A percentile compares a stretch with the other conserved stretches of the same genome.
Evolutionary conservation across 2,329 filamentous ascomycete species (phyloP).

Genomic region (Monosporascus sp.): DNA sequence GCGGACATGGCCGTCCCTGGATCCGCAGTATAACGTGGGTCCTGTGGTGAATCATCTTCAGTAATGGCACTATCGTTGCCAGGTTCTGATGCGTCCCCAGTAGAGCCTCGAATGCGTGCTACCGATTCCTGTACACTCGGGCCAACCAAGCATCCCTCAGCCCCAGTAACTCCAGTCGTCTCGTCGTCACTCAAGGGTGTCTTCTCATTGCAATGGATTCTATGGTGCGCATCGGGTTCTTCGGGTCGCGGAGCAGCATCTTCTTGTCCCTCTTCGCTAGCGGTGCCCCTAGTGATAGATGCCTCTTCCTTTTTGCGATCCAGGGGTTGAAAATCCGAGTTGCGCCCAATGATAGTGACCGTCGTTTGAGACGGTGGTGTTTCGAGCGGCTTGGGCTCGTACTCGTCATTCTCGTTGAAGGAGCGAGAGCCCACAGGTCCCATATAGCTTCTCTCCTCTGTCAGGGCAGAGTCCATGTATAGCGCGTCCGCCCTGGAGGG

Average conservation of each 20-base stretch:
- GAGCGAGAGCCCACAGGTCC: constrained; percentile 23
- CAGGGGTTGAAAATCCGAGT: constrained; percentile 30
- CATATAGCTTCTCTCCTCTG: constrained; percentile 17
- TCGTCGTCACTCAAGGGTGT: constrained; percentile 14
- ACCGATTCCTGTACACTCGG: constrained; percentile 20
- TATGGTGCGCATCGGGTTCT: constrained; percentile 3
- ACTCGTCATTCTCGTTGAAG: constrained; percentile 30
- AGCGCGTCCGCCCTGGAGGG: constrained; percentile 15
- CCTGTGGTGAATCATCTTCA: constrained; percentile 15
- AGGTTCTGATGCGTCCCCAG: constrained; percentile 6
- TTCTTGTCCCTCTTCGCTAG: constrained; percentile 5
- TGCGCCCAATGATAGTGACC: constrained; percentile 44
- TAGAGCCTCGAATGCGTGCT: constrained; percentile 11
- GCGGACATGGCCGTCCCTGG: constrained; percentile 30
- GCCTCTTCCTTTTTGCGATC: constrained; percentile 5
- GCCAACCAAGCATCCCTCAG: constrained; percentile 25
- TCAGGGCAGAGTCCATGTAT: constrained; percentile 20
- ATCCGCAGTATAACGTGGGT: constrained; percentile 20
- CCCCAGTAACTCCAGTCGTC: constrained; percentile 21
- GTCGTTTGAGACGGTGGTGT: constrained; percentile 38
- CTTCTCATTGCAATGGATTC: constrained; percentile 5
- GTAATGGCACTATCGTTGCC: constrained; percentile 6
- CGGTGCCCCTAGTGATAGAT: background rate
- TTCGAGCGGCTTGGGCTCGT: constrained; percentile 35
- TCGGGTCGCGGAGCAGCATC: constrained; percentile 7